Conservation (phyloP, 192 early-diverging fungal species). For the Backusella parvicylindrica region DNA sequence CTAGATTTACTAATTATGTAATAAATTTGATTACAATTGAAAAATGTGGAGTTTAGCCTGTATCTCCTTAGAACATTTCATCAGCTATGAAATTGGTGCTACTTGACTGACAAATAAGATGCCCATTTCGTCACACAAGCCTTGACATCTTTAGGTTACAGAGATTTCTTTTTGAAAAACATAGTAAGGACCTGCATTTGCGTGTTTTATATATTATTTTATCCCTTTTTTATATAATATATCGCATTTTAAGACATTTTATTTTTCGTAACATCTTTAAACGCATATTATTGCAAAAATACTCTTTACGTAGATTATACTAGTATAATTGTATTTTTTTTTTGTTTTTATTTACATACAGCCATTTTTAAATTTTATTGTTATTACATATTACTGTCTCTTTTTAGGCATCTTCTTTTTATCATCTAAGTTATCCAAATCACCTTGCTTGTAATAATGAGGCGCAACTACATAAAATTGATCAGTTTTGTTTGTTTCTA, state of each 20-base stretch:
- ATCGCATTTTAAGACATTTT: not conserved
- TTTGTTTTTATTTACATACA: not conserved
- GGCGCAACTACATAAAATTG: conserved; percentile 54
- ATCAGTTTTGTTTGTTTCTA: not conserved
- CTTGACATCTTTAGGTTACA: not conserved
- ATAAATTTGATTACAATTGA: not conserved
- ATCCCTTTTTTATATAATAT: not conserved
- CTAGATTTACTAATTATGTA: not conserved
- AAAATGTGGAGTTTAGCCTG: not conserved
- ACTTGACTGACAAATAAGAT: not conserved
- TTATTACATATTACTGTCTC: not conserved
- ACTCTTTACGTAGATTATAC: not conserved
- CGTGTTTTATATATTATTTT: not conserved
- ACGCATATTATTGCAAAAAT: too few species aligned
- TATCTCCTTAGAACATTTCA: not conserved
- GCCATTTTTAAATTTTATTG: not conserved
- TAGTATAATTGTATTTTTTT: not conserved
- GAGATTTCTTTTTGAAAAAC: not conserved
- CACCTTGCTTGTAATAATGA: conserved; percentile 74
- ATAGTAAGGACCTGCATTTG: not conserved
- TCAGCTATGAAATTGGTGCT: not conserved
- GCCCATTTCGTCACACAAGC: not conserved
- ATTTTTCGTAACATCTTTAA: not conserved
- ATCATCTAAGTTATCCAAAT: conserved; percentile 53
- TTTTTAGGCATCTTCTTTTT: conserved; percentile 54